Base-by-base conservation (phyloP, 164 flowering plant genomes). In the Aristolochia contorta region DNA sequence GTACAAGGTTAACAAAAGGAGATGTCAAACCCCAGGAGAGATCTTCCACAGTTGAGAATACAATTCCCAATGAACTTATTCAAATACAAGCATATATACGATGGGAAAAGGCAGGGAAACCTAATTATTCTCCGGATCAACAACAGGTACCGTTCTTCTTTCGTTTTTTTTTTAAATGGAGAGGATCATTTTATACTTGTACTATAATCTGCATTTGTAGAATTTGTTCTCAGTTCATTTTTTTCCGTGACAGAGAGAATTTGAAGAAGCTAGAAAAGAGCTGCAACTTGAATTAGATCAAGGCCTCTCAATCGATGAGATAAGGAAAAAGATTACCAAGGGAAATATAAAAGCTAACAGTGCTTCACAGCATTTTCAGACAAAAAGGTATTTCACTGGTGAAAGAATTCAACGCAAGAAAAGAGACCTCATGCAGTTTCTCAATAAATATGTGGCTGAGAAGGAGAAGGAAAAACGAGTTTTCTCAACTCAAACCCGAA, bases 91-190 rank as follows among this genome's bases (percentile, higher is more conserved):
- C 96, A 60, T 88, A 74, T 71, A 67, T 82, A 73, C 69, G 91
- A 30, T 88, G 96, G 96, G 96, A 88, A 68, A 88, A 77, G 72
- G 91, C 96, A 19, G 92, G 96, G 70, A 85, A 85, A 68, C 96
- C 96, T 16, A 77, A 76, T 62, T 85, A 79, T 65, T 71, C 88
- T 22, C 80, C 77, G 30, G 91, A 85, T 43, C 58, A 84, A 65
- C 84, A 88, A 77, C 74, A 79, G 69, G 96, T 85, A 81, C 72
- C 16, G 47, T 47, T 64, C 64, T 18, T 30, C 1, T 4, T 16
- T 3, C 16, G 18, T 30, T 30, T 13, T 49, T 49, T 20, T 49
- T 4, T 49, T 20, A 2, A 18, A 16, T 21, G 32, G 12, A 32
- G 37, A 43, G 24, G 56, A 19, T 20, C 56, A 60, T 45, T 25